Percentiles rank a stretch among this genome's conserved stretches.
Conservation (phyloP, 202 grass and related monocot genomes). For the Tripidium arundinaceum region DNA sequence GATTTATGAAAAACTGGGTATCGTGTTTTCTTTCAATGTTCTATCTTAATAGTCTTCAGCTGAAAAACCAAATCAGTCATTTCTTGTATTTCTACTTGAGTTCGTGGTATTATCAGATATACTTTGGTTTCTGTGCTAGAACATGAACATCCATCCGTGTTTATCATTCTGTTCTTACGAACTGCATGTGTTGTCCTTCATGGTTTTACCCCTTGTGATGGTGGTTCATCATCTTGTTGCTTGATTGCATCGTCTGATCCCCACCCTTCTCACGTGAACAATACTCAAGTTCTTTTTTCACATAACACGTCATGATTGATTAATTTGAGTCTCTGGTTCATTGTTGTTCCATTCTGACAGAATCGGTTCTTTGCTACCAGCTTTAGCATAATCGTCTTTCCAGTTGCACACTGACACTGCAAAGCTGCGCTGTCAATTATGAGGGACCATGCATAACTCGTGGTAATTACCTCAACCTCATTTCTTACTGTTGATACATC, state of each 20-base stretch:
- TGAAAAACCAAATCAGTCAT: not conserved
- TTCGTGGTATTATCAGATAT: not conserved
- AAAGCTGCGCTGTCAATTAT: not conserved
- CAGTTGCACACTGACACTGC: not conserved
- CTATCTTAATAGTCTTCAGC: not conserved
- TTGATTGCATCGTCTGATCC: not conserved
- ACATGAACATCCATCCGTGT: not conserved
- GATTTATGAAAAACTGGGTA: not conserved
- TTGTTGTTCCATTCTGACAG: constrained; percentile 18
- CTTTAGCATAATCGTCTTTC: constrained; percentile 30
- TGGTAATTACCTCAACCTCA: constrained; percentile 13
- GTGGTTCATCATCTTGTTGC: not conserved
- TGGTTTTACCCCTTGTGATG: not conserved
- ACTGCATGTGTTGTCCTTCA: not conserved
- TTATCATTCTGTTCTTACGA: not conserved
- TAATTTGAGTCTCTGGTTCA: constrained; percentile 1
- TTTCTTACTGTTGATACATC: not conserved
- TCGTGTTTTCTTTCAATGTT: constrained; percentile 30
- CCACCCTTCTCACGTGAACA: too few relatives aligned
- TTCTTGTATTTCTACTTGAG: constrained; percentile 19
- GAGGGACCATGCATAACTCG: constrained; percentile 9
- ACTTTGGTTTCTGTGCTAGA: not conserved
- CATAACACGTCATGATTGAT: not conserved
- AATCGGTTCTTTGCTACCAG: constrained; percentile 22
- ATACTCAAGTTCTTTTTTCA: not conserved